Base-by-base conservation (phyloP, 1,139 yeast species). In the Yamadazyma sp. region DNA sequence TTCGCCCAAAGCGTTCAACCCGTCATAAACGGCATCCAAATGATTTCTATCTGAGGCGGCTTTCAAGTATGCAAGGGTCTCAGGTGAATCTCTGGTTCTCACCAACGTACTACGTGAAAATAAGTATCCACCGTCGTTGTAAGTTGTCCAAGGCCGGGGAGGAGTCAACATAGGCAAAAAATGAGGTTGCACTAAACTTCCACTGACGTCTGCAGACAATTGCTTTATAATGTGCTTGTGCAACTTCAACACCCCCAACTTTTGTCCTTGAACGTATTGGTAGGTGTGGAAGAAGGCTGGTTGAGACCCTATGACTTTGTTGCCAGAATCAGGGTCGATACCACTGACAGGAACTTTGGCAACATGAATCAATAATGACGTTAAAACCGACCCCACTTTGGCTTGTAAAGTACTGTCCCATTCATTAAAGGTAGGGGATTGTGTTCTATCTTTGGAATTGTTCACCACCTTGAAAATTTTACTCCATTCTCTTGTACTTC, bases 211-310 rank as follows among this genome's bases (percentile, higher is more conserved):
- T 2, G 84, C 81, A 6, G 89, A 82, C 41, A 90, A 62, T 52
- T 76, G 80, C 33, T 76, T 72, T 8, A 83, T 76, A 38, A 92
- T 73, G 18, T 77, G 72, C 47, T 80, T 79, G 57, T 92, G 96
- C 7, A 88, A 67, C 48, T 82, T 84, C 43, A 92, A 67, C 9
- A 90, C 82, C 27, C 99, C 99, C 24, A 88, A 63, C 52, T 82
- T 82, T 44, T 80, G 80, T 26, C 97, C 96, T 42, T 76, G 76
- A 38, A 78, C 75, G 53, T 82, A 88, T 57, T 87, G 95, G 59
- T 86, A 89, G 2, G 88, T 78, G 56, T 92, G 97, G 46, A 82
- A 84, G 57, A 94, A 85, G 1, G 97, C 98, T 1, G 97, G 97
- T 8, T 89, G 92, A 33, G 75, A 69, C 23, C 92, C 95, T 30